Evolutionary conservation across 495 filamentous ascomycete genomes (phyloP).

Genomic region (Evernia prunastri): DNA sequence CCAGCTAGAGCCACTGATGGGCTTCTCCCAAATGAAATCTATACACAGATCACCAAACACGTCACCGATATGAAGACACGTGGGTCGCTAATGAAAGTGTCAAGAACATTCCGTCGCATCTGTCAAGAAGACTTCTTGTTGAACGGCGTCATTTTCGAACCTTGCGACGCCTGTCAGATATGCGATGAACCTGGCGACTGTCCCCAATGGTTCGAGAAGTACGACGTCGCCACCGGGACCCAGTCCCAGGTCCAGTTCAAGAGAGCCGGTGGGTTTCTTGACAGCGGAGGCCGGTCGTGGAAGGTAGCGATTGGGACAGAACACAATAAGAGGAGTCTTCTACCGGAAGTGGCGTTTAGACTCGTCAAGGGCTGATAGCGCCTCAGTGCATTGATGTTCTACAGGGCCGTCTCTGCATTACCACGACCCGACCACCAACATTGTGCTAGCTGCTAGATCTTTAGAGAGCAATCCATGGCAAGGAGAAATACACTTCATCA

Average conservation of each 20-base stretch:
- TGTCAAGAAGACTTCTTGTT: not conserved
- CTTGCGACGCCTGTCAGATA: not conserved
- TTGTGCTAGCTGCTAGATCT: too few species aligned
- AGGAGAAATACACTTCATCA: too few species aligned
- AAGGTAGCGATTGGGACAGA: not conserved
- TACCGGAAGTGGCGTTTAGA: not conserved
- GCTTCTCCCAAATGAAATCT: not conserved
- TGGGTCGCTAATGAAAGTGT: not conserved
- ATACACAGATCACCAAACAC: not conserved
- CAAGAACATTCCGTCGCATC: not conserved
- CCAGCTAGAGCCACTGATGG: not conserved
- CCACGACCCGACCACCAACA: too few species aligned
- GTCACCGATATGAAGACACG: not conserved
- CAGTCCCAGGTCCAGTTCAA: not conserved
- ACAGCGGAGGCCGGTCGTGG: not conserved
- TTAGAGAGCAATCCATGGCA: too few species aligned
- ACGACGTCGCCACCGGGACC: not conserved
- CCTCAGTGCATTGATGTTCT: too few species aligned
- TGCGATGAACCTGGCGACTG: not conserved
- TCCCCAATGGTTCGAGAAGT: not conserved
- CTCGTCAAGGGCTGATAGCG: not conserved
- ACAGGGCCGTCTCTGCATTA: too few species aligned
- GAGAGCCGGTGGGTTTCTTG: not conserved
- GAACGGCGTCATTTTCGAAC: not conserved
- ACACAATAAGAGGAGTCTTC: not conserved